These are phyloP conservation scores for Silybum marianum DNA, from an alignment of 129 eudicot genomes.

Conservation along the genomic window DNA sequence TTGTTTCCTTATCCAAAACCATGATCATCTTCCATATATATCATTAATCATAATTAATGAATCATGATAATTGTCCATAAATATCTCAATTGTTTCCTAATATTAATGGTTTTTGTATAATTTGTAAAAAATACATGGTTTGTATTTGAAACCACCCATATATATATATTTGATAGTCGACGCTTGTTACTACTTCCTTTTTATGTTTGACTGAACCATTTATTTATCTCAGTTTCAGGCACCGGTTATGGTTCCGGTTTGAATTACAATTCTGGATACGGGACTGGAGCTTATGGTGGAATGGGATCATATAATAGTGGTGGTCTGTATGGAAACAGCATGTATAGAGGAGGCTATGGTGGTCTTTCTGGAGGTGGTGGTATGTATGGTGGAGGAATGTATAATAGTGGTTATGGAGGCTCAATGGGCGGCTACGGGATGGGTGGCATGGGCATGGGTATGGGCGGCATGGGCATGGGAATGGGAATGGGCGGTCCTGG, in stretches of 20 bases:
- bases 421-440: constrained; percentile 66
- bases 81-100: too few species aligned
- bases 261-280: constrained; percentile 72
- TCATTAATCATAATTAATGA: too few species aligned
- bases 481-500: constrained; percentile 89
- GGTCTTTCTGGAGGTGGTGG: constrained; percentile 78
- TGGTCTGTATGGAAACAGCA: constrained; percentile 77
- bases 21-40: too few species aligned
- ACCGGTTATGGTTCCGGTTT: constrained; percentile 61
- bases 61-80: too few species aligned
- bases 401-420: constrained; percentile 62
- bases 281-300: constrained; percentile 64
- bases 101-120: too few species aligned
- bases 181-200: neutral
- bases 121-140: too few species aligned
- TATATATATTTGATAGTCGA: neutral
- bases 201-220: constrained; percentile 6
- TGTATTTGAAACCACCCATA: too few species aligned
- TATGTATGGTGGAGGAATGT: constrained; percentile 50
- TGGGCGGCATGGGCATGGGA: constrained; percentile 37
- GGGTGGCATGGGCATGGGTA: constrained; percentile 28
- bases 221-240: constrained; percentile 19
- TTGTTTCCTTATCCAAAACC: too few species aligned
- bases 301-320: constrained; percentile 70
- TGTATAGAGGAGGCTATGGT: constrained; percentile 74